phyloP scores from a whole-genome alignment of 306 rosid genomes.

The Pterocarpus santalinus region DNA sequence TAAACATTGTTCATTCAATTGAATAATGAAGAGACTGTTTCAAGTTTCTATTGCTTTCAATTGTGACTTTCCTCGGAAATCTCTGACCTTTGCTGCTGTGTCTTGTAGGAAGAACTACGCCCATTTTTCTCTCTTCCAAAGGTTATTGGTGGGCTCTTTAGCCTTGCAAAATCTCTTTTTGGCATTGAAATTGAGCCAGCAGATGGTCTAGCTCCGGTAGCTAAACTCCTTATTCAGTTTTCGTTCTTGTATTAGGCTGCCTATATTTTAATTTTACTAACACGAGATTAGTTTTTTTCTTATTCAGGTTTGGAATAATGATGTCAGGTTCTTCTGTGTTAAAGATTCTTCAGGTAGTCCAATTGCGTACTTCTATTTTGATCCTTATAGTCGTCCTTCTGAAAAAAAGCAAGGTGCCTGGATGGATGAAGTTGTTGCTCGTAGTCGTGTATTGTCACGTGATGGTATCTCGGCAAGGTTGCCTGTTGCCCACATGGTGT shows the following conservation, averaged over 20 bases:
- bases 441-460: slow-evolving; percentile 86
- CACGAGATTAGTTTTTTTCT: slow-evolving; percentile 25
- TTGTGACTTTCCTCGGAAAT: slow-evolving; percentile 29
- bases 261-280: slow-evolving; percentile 39
- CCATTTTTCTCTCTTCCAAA: slow-evolving; percentile 95
- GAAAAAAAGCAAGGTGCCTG: slow-evolving; percentile 98
- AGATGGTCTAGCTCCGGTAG: slow-evolving; percentile 90
- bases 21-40: slow-evolving; percentile 20
- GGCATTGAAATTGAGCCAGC: slow-evolving; percentile 83
- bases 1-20: not conserved
- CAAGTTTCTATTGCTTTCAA: slow-evolving; percentile 20
- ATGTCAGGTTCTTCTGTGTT: slow-evolving; percentile 80
- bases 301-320: slow-evolving; percentile 87
- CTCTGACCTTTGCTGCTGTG: slow-evolving; percentile 43
- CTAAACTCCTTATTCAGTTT: slow-evolving; percentile 4
- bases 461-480: slow-evolving; percentile 84
- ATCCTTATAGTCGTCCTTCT: slow-evolving; percentile 91
- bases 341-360: slow-evolving; percentile 81
- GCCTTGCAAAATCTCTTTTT: slow-evolving; percentile 86
- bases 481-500: slow-evolving; percentile 98
- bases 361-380: slow-evolving; percentile 90
- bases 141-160: slow-evolving; percentile 91
- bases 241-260: slow-evolving; percentile 8
- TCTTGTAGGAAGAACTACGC: slow-evolving; percentile 87
- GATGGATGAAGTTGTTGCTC: slow-evolving; percentile 94